Evolutionary conservation across 1,284 basidiomycete genomes (phyloP).

Genomic region (Ustilago tritici): DNA sequence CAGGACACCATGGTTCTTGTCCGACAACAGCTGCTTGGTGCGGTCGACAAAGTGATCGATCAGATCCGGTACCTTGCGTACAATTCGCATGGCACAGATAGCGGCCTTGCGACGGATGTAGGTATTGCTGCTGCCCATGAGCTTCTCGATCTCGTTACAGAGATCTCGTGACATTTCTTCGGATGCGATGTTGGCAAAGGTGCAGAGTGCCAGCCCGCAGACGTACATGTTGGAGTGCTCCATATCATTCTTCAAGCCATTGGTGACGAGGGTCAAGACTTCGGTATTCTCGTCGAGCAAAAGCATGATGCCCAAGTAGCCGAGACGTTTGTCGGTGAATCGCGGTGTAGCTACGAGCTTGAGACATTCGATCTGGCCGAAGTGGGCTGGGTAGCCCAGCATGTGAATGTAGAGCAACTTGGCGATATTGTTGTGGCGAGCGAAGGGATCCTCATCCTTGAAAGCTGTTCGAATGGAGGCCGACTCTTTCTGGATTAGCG

Average conservation of each 20-base stretch:
- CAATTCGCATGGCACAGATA: slow-evolving; percentile 93
- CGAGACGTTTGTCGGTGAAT: slow-evolving; percentile 95
- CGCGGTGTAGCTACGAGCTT: slow-evolving; percentile 98
- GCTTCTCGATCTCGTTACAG: slow-evolving; percentile 87
- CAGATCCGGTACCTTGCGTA: slow-evolving; percentile 96
- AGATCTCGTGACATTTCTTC: slow-evolving; percentile 73
- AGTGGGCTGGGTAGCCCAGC: slow-evolving; percentile 98
- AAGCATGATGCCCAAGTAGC: slow-evolving; percentile 98
- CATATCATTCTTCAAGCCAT: slow-evolving; percentile 99
- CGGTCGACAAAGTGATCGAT: slow-evolving; percentile 91
- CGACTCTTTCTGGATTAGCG: slow-evolving; percentile 97
- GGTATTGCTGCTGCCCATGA: slow-evolving; percentile 95
- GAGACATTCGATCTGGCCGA: slow-evolving; percentile 99
- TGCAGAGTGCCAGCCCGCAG: slow-evolving; percentile 95
- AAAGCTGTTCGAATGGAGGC: slow-evolving; percentile 97
- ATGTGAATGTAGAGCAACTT: slow-evolving; percentile 99
- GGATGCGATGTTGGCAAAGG: slow-evolving; percentile 98
- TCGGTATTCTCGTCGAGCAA: slow-evolving; percentile 97
- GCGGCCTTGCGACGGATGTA: slow-evolving; percentile 99
- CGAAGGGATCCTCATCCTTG: slow-evolving; percentile 85
- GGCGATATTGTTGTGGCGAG: slow-evolving; percentile 95
- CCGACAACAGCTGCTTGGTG: slow-evolving; percentile 89
- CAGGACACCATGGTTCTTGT: slow-evolving; percentile 96
- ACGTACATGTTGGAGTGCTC: slow-evolving; percentile 99
- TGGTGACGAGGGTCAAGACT: slow-evolving; percentile 96